Conservation (phyloP, 2,329 filamentous ascomycete genomes). For the Sporothrix brasiliensis region DNA sequence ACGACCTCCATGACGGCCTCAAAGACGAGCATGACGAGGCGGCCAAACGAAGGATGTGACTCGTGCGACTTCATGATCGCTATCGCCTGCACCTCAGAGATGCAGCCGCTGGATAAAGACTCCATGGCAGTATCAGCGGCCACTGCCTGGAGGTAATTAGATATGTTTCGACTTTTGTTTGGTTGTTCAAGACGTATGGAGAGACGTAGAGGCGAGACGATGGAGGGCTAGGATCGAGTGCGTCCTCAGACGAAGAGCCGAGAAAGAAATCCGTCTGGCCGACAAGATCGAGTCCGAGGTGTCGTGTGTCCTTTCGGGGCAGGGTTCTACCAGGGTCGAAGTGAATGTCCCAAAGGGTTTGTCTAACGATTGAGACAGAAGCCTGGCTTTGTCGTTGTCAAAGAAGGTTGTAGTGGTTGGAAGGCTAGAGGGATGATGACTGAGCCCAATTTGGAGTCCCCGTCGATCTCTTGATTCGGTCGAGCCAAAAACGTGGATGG, state of each 20-base stretch:
- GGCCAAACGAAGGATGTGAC: slow-evolving; percentile 65
- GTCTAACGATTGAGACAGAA: background rate
- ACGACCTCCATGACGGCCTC: slow-evolving; percentile 94
- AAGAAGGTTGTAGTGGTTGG: slow-evolving; percentile 1
- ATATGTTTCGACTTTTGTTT: background rate
- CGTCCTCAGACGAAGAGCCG: background rate
- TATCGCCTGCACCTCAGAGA: slow-evolving; percentile 41
- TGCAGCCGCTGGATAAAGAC: slow-evolving; percentile 28
- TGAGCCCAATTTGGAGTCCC: slow-evolving; percentile 8
- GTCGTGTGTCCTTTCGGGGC: background rate
- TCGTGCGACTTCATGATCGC: slow-evolving; percentile 49
- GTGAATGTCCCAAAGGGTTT: background rate
- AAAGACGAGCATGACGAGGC: slow-evolving; percentile 82
- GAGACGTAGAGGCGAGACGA: background rate
- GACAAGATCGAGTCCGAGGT: background rate
- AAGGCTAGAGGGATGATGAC: background rate
- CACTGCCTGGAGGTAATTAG: background rate
- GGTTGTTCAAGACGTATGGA: background rate
- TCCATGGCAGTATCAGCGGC: slow-evolving; percentile 22
- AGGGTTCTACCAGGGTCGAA: slow-evolving; percentile 14
- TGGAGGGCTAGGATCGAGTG: background rate
- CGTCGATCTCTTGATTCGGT: slow-evolving; percentile 5
- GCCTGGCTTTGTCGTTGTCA: slow-evolving; percentile 10
- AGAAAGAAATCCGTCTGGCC: background rate
- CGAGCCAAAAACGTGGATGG: background rate